Base-by-base conservation (phyloP, 148 eudicot genomes). In the Silene uniflora region DNA sequence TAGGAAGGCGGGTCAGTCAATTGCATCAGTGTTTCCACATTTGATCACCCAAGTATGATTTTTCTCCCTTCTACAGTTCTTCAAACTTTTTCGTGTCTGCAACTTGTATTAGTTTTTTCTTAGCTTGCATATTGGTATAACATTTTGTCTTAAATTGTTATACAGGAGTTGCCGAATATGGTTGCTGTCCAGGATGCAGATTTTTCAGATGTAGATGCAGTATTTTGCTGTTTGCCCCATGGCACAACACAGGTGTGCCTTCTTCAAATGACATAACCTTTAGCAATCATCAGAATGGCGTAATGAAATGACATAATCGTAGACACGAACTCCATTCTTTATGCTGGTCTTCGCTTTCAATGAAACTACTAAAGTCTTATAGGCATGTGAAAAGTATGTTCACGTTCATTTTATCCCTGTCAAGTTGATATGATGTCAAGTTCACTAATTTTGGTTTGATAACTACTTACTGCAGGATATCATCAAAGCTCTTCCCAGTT, bases 161-260 rank as follows among this genome's bases (percentile, higher is more conserved):
- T 84, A 77, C 76, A 94, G 98, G 88, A 84, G 76, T 86, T 94
- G 82, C 98, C 98, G 1, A 88, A 88, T 79, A 62, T 94, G 92
- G 83, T 94, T 75, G 91, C 96, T 76, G 84, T 91, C 39, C 88
- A 87, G 73, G 98, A 94, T 87, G 96, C 98, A 35, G 89, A 94
- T 73, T 94, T 94, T 82, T 86, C 97, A 44, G 73, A 76, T 60
- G 92, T 94, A 69, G 97, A 94, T 85, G 98, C 97, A 44, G 97
- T 91, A 62, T 94, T 94, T 87, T 94, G 98, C 80, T 94, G 98
- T 85, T 89, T 94, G 87, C 98, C 98, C 25, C 98, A 94, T 83
- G 98, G 98, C 66, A 94, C 98, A 29, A 94, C 98, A 72, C 98
- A 94, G 96, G 98, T 94, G 21, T 46, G 75, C 47, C 13, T 35